These are phyloP conservation scores for Amphicarpaea edgeworthii DNA, from an alignment of 306 rosid species.

Conservation along the genomic window DNA sequence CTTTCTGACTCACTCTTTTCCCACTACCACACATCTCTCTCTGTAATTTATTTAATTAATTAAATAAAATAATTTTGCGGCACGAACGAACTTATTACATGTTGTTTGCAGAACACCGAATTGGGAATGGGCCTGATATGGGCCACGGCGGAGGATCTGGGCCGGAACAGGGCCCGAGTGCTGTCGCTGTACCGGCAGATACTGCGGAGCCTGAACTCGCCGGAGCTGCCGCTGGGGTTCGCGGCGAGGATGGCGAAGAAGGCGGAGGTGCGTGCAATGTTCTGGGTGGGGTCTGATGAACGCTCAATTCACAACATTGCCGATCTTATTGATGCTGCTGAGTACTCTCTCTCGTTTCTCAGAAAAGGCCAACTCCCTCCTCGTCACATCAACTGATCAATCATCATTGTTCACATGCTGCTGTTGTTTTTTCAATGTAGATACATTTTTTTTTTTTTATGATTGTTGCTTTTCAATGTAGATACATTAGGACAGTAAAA, in stretches of 20 bases:
- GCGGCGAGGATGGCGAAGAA: slow-evolving; percentile 80
- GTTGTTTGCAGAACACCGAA: slow-evolving; percentile 12
- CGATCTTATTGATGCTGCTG: slow-evolving; percentile 78
- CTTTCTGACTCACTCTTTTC: slow-evolving; percentile 4
- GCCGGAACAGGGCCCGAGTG: slow-evolving; percentile 64
- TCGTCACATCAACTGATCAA: slow-evolving; percentile 37
- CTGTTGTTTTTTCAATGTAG: not conserved
- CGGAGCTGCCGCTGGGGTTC: slow-evolving; percentile 63
- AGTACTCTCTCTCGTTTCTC: slow-evolving; percentile 80
- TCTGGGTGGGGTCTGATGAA: slow-evolving; percentile 84
- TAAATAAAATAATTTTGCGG: too few species aligned
- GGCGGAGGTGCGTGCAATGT: slow-evolving; percentile 68
- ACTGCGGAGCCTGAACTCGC: slow-evolving; percentile 78
- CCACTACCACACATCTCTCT: not conserved
- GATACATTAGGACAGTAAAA: too few species aligned
- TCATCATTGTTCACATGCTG: not conserved
- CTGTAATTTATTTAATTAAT: not conserved
- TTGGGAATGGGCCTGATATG: slow-evolving; percentile 75
- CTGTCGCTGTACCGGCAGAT: slow-evolving; percentile 77
- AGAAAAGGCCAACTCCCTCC: slow-evolving; percentile 63
- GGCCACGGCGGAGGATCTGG: slow-evolving; percentile 89
- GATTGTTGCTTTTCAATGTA: not conserved
- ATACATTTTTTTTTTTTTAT: too few species aligned
- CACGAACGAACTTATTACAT: not conserved
- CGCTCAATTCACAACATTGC: slow-evolving; percentile 76